Percentiles rank a stretch among this genome's conserved stretches.
phyloP scores from a whole-genome alignment of 1,284 basidiomycete genomes.

The Neonothopanus nambi region DNA sequence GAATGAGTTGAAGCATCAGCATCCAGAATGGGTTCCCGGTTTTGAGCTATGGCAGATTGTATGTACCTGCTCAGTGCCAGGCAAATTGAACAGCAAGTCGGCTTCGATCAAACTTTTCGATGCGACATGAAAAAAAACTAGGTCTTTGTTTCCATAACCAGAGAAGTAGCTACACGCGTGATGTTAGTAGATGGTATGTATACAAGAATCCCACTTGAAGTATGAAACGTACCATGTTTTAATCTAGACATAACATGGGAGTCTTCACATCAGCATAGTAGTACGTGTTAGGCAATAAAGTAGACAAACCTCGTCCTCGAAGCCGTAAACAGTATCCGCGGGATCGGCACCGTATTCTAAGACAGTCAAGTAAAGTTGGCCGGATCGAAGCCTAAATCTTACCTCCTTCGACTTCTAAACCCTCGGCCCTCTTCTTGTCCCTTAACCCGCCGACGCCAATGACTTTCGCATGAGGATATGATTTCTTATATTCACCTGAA shows the following conservation, averaged over 20 bases:
- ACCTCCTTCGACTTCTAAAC: slow-evolving; percentile 62
- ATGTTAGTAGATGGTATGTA: not conserved
- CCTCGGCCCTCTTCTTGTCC: slow-evolving; percentile 36
- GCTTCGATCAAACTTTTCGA: slow-evolving; percentile 84
- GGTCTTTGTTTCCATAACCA: slow-evolving; percentile 83
- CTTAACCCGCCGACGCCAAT: slow-evolving; percentile 37
- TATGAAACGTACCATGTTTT: slow-evolving; percentile 52
- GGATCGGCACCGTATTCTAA: slow-evolving; percentile 69
- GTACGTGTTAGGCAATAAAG: slow-evolving; percentile 9
- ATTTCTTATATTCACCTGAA: slow-evolving; percentile 67
- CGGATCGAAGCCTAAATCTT: not conserved
- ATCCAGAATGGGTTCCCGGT: not conserved
- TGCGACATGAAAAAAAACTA: slow-evolving; percentile 83
- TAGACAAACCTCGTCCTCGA: slow-evolving; percentile 72
- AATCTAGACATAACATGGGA: no score
- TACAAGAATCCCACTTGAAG: not conserved
- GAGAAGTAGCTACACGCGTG: slow-evolving; percentile 77
- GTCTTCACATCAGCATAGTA: slow-evolving; percentile 10
- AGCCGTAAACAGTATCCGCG: slow-evolving; percentile 70
- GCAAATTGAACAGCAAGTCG: slow-evolving; percentile 90
- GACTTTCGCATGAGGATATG: slow-evolving; percentile 78
- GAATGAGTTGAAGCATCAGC: not conserved
- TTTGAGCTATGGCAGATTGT: not conserved
- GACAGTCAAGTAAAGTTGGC: slow-evolving; percentile 4
- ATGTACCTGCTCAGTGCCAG: slow-evolving; percentile 81